These are phyloP conservation scores for Phytopythium boreale DNA, from an alignment of 352 stramenopile species.

Conservation along the genomic window DNA sequence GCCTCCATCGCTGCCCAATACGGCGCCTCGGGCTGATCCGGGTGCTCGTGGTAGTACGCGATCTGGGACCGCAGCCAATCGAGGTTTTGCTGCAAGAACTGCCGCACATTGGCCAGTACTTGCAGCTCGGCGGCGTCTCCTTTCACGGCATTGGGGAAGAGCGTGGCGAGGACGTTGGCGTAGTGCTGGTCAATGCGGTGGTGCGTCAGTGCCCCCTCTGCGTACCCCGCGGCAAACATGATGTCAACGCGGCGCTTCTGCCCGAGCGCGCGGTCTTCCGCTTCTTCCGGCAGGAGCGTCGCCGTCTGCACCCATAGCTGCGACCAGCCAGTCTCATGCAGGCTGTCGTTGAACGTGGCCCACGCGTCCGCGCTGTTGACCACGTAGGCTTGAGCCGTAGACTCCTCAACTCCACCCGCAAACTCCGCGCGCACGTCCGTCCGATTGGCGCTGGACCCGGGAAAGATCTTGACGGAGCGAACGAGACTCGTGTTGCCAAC, in stretches of 20 bases:
- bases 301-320: slow-evolving; percentile 51
- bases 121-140: slow-evolving; percentile 25
- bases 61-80: slow-evolving; percentile 43
- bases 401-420: not conserved
- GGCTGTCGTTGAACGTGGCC: slow-evolving; percentile 54
- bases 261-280: slow-evolving; percentile 6
- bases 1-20: slow-evolving; percentile 39
- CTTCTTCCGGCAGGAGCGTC: slow-evolving; percentile 18
- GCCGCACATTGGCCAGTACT: slow-evolving; percentile 21
- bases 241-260: slow-evolving; percentile 23
- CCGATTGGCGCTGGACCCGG: not conserved
- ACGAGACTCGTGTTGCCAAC: not conserved
- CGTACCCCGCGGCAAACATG: slow-evolving; percentile 57
- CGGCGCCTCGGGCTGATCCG: slow-evolving; percentile 12
- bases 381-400: not conserved
- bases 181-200: slow-evolving; percentile 68
- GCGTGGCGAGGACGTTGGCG: slow-evolving; percentile 43
- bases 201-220: slow-evolving; percentile 54
- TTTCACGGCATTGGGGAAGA: slow-evolving; percentile 30
- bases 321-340: slow-evolving; percentile 42
- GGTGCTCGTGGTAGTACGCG: slow-evolving; percentile 12
- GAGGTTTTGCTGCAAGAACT: slow-evolving; percentile 44
- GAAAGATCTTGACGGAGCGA: slow-evolving; percentile 11
- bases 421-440: slow-evolving; percentile 7
- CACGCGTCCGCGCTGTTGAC: slow-evolving; percentile 16